These are phyloP conservation scores for Trametes cingulata DNA, from an alignment of 768 basidiomycete genomes.

Conservation along the genomic window DNA sequence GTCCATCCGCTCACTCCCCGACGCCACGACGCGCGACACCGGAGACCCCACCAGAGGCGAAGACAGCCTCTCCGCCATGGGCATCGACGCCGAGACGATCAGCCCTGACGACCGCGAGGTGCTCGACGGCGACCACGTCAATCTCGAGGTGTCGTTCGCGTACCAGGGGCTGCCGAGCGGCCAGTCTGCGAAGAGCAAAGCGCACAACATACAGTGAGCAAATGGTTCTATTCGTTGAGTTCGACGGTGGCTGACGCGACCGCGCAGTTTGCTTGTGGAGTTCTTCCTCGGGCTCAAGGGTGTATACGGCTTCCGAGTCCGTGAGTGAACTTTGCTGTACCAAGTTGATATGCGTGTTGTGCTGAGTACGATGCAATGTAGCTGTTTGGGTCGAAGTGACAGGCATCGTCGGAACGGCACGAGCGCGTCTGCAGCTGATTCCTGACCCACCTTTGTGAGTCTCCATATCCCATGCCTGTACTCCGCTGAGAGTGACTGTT, in stretches of 20 bases:
- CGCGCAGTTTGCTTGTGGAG: constrained; percentile 53
- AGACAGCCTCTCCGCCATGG: constrained; percentile 6
- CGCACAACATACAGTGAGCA: constrained; percentile 52
- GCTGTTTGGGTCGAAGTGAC: constrained; percentile 75
- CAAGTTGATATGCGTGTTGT: background rate
- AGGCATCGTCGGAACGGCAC: constrained; percentile 59
- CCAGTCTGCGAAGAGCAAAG: constrained; percentile 36
- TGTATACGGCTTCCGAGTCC: constrained; percentile 35
- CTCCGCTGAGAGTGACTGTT: too few species aligned
- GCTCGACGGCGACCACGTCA: constrained; percentile 52
- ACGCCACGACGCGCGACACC: constrained; percentile 33
- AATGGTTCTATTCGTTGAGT: background rate
- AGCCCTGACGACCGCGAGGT: constrained; percentile 25
- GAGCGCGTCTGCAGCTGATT: constrained; percentile 72
- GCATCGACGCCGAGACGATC: constrained; percentile 11
- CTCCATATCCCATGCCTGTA: too few species aligned
- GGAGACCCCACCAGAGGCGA: constrained; percentile 34
- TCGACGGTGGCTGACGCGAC: background rate
- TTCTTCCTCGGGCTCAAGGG: constrained; percentile 61
- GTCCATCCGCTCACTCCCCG: constrained; percentile 61
- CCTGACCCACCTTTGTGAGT: constrained; percentile 63
- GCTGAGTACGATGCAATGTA: constrained; percentile 36
- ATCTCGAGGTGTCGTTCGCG: constrained; percentile 70
- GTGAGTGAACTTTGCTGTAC: constrained; percentile 20
- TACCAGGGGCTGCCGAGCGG: constrained; percentile 59